Percentiles rank a stretch among this genome's conserved stretches.
phyloP scores from a whole-genome alignment of 2,329 filamentous ascomycete species.

The Davidsoniella neocaledoniae region DNA sequence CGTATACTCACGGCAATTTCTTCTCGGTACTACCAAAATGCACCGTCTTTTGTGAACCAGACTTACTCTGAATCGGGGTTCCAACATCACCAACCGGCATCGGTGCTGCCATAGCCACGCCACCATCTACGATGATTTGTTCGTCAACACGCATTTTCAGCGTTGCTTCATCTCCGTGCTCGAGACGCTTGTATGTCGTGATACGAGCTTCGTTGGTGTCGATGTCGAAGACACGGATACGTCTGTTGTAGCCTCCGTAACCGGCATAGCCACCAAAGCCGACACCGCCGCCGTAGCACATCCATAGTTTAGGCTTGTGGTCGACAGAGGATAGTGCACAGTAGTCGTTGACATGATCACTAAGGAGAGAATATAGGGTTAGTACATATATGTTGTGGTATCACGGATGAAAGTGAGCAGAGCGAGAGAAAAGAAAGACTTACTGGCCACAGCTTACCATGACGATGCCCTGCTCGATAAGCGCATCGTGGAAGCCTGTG shows the following conservation, averaged over 20 bases:
- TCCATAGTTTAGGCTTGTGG: slow-evolving; percentile 64
- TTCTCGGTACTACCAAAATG: slow-evolving; percentile 10
- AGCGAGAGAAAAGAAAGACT: slow-evolving; percentile 21
- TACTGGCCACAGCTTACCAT: slow-evolving; percentile 86
- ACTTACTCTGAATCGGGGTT: slow-evolving; percentile 11
- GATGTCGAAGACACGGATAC: slow-evolving; percentile 78
- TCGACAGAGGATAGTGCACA: slow-evolving; percentile 51
- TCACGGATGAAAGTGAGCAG: not conserved
- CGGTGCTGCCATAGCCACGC: slow-evolving; percentile 24
- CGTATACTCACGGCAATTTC: slow-evolving; percentile 4
- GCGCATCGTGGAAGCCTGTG: slow-evolving; percentile 77
- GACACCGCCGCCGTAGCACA: slow-evolving; percentile 88
- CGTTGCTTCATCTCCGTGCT: slow-evolving; percentile 39
- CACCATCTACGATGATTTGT: slow-evolving; percentile 49
- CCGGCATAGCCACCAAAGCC: slow-evolving; percentile 94
- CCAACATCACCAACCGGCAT: slow-evolving; percentile 7
- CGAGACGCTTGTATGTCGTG: slow-evolving; percentile 79
- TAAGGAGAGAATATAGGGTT: slow-evolving; percentile 18
- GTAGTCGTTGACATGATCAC: slow-evolving; percentile 94
- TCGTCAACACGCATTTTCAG: slow-evolving; percentile 34
- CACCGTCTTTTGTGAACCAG: slow-evolving; percentile 8
- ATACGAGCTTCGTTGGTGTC: slow-evolving; percentile 84
- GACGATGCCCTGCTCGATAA: slow-evolving; percentile 70
- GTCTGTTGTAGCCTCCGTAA: slow-evolving; percentile 69
- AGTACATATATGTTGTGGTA: slow-evolving; percentile 2